Evolutionary conservation across 495 filamentous ascomycete genomes (phyloP), one percentile per base, ranked within the genome.

Genomic region (Tuber brumale): DNA sequence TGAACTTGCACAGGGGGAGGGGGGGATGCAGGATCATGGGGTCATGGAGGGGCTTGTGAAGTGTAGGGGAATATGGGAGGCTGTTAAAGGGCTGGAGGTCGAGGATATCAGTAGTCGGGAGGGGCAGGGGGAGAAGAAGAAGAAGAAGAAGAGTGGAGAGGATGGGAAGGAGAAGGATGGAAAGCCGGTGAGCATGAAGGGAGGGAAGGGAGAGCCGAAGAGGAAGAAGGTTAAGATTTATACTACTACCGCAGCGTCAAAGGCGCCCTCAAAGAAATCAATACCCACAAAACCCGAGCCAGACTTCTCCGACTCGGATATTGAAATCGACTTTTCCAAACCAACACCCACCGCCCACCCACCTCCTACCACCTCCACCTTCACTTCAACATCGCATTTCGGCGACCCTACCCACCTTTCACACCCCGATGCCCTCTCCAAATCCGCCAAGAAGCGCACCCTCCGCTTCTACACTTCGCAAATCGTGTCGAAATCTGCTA

Each of bases 391-490:
- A 77, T 81, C 72, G 79, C 91, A 93, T 83, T 89, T 93, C 69
- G 91, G 90, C 75, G 91, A 93, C 72, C 90, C 91, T 80, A 86
- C 86, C 46, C 83, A 85, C 39, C 86, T 93, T 70, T 89, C 88
- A 31, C 84, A 88, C 2, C 84, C 86, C 42, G 91, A 93, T 75
- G 91, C 91, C 0, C 91, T 91, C 72, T 92, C 95, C 76, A 99
- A 98, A 85, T 92, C 90, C 5, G 86, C 87, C 71, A 91, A 91
- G 80, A 97, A 94, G 87, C 95, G 94, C 85, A 92, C 87, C 76
- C 89, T 99, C 57, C 91, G 93, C 73, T 99, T 99, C 85, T 97
- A 99, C 87, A 97, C 96, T 39, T 95, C 93, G 8, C 95, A 98
- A 82, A 92, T 98, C 74, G 91, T 92, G 42, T 94, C 97, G 82